A percentile compares a stretch with the other conserved stretches of the same genome.
These are phyloP conservation scores for Pseudocercospora macadamiae DNA, from an alignment of 2,329 filamentous ascomycete species.

Conservation along the genomic window DNA sequence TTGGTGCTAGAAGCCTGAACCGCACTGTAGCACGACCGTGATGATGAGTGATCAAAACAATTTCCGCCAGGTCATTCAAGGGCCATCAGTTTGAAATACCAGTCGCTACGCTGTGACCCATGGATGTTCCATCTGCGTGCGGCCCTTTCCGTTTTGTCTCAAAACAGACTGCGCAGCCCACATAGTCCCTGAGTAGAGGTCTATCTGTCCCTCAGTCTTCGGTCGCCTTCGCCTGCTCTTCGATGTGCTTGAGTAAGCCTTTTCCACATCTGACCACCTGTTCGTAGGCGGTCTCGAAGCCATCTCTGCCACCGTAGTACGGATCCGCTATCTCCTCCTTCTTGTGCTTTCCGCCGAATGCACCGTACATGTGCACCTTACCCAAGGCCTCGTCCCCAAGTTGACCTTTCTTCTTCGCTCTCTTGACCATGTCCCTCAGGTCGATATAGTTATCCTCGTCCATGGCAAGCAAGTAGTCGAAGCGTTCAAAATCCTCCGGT, in stretches of 20 bases:
- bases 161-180: not conserved
- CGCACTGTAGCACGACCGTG: no score
- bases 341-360: constrained; percentile 63
- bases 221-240: constrained; percentile 35
- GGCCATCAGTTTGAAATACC: no score
- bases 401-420: constrained; percentile 50
- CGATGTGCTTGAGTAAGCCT: constrained; percentile 70
- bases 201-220: not conserved
- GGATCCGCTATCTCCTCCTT: constrained; percentile 79
- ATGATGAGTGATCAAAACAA: no score
- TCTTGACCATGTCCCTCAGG: constrained; percentile 61
- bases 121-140: no score
- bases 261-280: constrained; percentile 76
- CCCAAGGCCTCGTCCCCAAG: constrained; percentile 40
- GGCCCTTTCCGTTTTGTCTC: no score
- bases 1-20: not conserved
- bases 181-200: no score
- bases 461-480: constrained; percentile 97
- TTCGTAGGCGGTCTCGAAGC: constrained; percentile 84
- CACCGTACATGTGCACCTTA: constrained; percentile 70
- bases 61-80: no score
- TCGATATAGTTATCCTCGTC: constrained; percentile 79
- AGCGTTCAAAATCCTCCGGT: constrained; percentile 74
- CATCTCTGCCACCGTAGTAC: constrained; percentile 82
- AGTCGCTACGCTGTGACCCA: no score